Percentiles rank a stretch among this genome's conserved stretches.
These are phyloP conservation scores for Penicillium palitans DNA, from an alignment of 2,329 filamentous ascomycete species.

Conservation along the genomic window DNA sequence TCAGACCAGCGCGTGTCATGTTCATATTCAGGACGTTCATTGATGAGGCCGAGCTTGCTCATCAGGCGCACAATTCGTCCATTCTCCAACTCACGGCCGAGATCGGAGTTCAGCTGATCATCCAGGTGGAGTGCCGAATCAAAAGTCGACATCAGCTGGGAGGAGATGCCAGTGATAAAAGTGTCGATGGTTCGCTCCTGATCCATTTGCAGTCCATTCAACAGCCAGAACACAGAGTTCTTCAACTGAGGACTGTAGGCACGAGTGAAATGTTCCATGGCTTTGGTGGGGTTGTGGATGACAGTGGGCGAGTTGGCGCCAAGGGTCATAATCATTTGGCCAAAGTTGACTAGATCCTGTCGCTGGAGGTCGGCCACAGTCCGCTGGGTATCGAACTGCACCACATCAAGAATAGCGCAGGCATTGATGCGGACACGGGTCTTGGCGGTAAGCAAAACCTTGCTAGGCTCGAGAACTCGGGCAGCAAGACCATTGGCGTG, in stretches of 20 bases:
- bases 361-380: conserved; percentile 76
- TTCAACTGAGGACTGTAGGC: conserved; percentile 76
- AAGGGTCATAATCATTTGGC: conserved; percentile 78
- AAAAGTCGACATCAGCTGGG: conserved; percentile 71
- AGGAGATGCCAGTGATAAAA: conserved; percentile 75
- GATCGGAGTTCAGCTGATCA: conserved; percentile 70
- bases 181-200: conserved; percentile 72
- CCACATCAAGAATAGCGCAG: conserved; percentile 85
- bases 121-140: conserved; percentile 77
- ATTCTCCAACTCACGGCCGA: conserved; percentile 85
- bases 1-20: conserved; percentile 81
- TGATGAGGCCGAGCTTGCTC: conserved; percentile 82
- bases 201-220: conserved; percentile 63
- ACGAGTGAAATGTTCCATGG: conserved; percentile 73
- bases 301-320: conserved; percentile 66
- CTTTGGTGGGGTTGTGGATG: conserved; percentile 64
- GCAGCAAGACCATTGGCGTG: conserved; percentile 80
- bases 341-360: conserved; percentile 83
- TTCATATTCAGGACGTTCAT: conserved; percentile 84
- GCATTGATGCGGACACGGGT: conserved; percentile 85
- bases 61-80: conserved; percentile 76
- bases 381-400: conserved; percentile 72
- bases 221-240: conserved; percentile 78
- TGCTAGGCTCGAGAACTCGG: conserved; percentile 80
- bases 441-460: conserved; percentile 86